These are phyloP conservation scores for Fusarium nanum DNA, from an alignment of 2,329 filamentous ascomycete genomes.

Conservation along the genomic window DNA sequence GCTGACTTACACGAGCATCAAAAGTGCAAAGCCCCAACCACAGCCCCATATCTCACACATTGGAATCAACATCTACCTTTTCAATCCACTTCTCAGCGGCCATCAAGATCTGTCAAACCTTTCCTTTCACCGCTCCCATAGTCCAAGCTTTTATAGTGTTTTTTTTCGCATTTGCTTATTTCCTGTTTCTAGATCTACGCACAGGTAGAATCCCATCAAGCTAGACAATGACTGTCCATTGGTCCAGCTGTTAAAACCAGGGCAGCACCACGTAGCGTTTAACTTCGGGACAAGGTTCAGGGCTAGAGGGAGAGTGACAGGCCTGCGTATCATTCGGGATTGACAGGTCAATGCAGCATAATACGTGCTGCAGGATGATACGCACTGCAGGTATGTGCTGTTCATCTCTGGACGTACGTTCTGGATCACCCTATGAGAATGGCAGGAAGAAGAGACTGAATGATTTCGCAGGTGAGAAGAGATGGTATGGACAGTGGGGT, in stretches of 20 bases:
- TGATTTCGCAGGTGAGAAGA: neutral
- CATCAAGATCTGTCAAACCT: neutral
- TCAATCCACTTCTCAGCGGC: neutral
- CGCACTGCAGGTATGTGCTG: neutral
- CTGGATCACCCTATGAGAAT: too few species aligned
- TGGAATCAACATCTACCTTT: neutral
- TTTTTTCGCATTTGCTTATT: neutral
- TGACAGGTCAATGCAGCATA: neutral
- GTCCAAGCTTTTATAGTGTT: neutral
- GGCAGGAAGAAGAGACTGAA: neutral
- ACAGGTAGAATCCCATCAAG: neutral
- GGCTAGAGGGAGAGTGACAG: constrained; percentile 1
- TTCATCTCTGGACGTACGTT: too few species aligned
- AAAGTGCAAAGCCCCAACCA: neutral
- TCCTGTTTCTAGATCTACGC: neutral
- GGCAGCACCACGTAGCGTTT: constrained; percentile 4
- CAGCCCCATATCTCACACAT: neutral
- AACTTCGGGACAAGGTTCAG: constrained; percentile 5
- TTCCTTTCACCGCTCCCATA: neutral
- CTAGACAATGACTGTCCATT: neutral
- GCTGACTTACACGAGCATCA: neutral
- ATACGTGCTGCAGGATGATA: too few species aligned
- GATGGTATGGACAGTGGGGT: neutral
- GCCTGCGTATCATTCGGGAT: constrained; percentile 1
- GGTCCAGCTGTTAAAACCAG: neutral